Conservation (phyloP, 768 basidiomycete species). For the Gymnopilus junonius region DNA sequence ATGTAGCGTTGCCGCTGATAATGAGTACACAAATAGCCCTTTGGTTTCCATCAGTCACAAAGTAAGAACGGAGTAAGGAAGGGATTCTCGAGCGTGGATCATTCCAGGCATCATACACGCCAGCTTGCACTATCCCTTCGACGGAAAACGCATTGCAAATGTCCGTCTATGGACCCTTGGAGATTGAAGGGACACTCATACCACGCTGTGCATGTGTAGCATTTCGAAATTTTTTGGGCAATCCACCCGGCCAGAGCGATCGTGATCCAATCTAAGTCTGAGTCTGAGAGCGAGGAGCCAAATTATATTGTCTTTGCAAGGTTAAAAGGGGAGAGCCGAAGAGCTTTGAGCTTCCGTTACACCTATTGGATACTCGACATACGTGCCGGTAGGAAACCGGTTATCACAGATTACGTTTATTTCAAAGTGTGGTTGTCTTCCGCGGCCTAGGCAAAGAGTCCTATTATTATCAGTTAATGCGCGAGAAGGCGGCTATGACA, state of each 20-base stretch:
- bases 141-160: neutral
- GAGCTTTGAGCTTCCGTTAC: neutral
- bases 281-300: neutral
- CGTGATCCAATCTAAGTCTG: neutral
- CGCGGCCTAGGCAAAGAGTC: neutral
- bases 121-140: neutral
- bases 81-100: constrained; percentile 28
- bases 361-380: neutral
- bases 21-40: neutral
- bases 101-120: constrained; percentile 10
- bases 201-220: neutral
- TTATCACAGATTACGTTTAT: neutral
- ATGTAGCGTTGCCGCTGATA: neutral
- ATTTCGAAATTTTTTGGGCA: neutral
- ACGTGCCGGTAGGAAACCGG: neutral
- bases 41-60: constrained; percentile 7
- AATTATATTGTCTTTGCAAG: neutral
- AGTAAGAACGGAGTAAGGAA: neutral
- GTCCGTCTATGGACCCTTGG: neutral
- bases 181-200: neutral
- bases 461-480: neutral
- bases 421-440: neutral
- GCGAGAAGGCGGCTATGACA: neutral
- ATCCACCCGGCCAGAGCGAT: neutral
- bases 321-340: neutral